Conservation (phyloP, 345 rosid species). For the Gossypium rotundifolium region DNA sequence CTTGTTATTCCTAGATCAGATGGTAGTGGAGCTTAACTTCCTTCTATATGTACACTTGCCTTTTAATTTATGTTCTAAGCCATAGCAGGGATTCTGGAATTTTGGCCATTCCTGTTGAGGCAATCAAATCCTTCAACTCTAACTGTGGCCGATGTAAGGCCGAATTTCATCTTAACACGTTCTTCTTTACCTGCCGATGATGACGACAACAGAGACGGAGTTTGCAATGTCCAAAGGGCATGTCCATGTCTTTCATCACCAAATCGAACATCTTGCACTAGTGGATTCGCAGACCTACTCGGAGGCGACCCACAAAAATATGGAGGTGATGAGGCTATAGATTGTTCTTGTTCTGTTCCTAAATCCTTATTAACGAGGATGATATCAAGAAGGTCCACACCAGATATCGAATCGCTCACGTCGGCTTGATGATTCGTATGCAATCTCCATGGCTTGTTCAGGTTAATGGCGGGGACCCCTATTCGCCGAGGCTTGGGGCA, state of each 20-base stretch:
- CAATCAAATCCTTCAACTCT: conserved; percentile 99
- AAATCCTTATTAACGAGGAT: conserved; percentile 70
- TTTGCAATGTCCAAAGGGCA: conserved; percentile 28
- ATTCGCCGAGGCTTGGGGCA: conserved; percentile 86
- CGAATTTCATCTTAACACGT: conserved; percentile 65
- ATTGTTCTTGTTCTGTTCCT: conserved; percentile 42
- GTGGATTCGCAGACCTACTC: conserved; percentile 69
- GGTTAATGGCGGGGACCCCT: conserved; percentile 35
- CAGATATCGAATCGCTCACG: conserved; percentile 50
- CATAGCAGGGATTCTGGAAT: conserved; percentile 92
- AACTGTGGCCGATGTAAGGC: conserved; percentile 80
- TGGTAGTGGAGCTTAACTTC: conserved; percentile 31
- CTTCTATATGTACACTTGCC: conserved; percentile 57
- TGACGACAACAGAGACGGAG: conserved; percentile 41
- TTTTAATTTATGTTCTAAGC: conserved; percentile 50
- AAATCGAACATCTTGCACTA: conserved; percentile 77
- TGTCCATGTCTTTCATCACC: conserved; percentile 49
- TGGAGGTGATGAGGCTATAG: conserved; percentile 43
- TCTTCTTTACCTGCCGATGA: conserved; percentile 60
- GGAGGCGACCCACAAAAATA: conserved; percentile 89
- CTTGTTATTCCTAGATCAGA: conserved; percentile 23
- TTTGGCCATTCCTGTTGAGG: conserved; percentile 88
- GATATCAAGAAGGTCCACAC: conserved; percentile 74
- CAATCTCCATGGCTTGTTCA: conserved; percentile 38
- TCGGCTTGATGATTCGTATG: conserved; percentile 57